These are phyloP conservation scores for Pistacia integerrima DNA, from an alignment of 345 rosid genomes.

Conservation along the genomic window DNA sequence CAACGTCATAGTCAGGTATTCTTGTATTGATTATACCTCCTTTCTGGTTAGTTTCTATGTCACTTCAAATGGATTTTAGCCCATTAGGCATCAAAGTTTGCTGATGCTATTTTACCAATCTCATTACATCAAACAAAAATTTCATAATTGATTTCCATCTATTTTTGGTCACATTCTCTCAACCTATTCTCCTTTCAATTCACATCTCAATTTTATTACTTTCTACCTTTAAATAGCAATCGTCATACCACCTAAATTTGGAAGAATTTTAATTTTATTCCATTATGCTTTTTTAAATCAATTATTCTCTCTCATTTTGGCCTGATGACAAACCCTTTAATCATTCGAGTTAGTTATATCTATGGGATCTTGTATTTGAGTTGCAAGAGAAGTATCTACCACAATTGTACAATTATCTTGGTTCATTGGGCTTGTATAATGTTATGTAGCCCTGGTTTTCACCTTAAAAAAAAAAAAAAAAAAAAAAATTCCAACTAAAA, in stretches of 20 bases:
- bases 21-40: conserved; percentile 6
- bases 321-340: too few relatives aligned
- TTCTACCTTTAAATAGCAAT: not conserved
- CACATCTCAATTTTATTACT: too few relatives aligned
- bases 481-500: too few relatives aligned
- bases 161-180: conserved; percentile 4
- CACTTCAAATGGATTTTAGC: not conserved
- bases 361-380: too few relatives aligned
- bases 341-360: too few relatives aligned
- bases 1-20: conserved; percentile 3
- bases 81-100: not conserved
- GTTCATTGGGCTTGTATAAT: too few relatives aligned
- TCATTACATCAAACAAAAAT: not conserved
- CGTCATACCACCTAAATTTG: not conserved
- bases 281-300: not conserved
- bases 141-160: not conserved
- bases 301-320: too few relatives aligned
- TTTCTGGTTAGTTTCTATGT: conserved; percentile 5
- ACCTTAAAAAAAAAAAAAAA: too few relatives aligned
- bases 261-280: not conserved
- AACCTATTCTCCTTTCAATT: not conserved
- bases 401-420: too few relatives aligned
- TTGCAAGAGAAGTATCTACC: too few relatives aligned
- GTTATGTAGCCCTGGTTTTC: too few relatives aligned
- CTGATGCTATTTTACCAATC: not conserved